Evolutionary conservation across 441 rosid species (phyloP), one percentile per base, ranked within the genome.

Genomic region (Flueggea neowawraea): DNA sequence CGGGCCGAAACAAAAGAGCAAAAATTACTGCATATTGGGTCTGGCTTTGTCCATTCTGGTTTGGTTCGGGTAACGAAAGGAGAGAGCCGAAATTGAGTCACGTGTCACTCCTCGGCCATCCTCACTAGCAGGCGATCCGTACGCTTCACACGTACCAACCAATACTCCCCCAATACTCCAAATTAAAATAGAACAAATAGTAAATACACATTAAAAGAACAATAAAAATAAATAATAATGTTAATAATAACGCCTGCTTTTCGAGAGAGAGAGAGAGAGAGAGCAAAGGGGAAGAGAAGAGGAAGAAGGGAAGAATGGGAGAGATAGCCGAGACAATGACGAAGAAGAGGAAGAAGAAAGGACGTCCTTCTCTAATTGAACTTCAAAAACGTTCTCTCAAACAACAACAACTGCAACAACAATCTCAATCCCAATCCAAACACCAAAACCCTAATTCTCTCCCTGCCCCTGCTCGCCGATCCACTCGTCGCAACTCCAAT

Each of bases 331-430:
- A 69, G 10, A 71, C 79, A 73, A 68, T 80, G 81, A 75, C 78
- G 80, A 84, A 68, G 86, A 84, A 79, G 96, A 90, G 75, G 92
- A 92, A 84, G 87, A 93, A 90, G 68, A 93, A 93, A 78, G 97
- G 98, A 17, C 82, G 98, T 9, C 98, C 98, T 10, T 88, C 97
- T 63, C 82, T 93, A 0, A 60, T 93, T 33, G 96, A 94, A 72
- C 80, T 94, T 57, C 91, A 94, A 65, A 91, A 87, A 67, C 95
- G 97, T 64, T 83, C 90, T 64, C 82, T 94, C 60, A 94, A 85
- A 66, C 89, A 82, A 58, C 88, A 90, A 47, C 81, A 67, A 6
- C 68, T 69, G 13, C 75, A 64, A 0, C 73, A 60, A 6, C 64
- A 59, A 1, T 65, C 4, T 55, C 58, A 55, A 31, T 13, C 50